Evolutionary conservation across 192 early-diverging fungal genomes (phyloP).

Genomic region (Backusella circina): DNA sequence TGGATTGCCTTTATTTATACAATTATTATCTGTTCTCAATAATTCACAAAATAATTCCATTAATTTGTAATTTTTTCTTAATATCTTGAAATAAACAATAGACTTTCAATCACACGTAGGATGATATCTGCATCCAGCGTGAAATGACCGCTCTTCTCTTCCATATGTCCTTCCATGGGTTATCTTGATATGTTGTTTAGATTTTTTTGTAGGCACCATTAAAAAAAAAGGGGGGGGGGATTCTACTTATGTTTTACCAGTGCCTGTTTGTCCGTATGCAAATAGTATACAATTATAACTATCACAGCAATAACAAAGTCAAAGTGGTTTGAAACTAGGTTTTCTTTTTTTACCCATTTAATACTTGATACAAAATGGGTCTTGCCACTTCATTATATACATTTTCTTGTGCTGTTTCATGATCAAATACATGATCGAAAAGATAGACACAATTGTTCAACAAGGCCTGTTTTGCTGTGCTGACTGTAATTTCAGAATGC

Average conservation of each 20-base stretch:
- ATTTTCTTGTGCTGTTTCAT: conserved; percentile 67
- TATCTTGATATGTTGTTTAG: conserved; percentile 30
- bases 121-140: conserved; percentile 78
- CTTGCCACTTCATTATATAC: conserved; percentile 76
- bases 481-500: conserved; percentile 64
- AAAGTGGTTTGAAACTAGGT: neutral
- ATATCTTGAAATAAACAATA: too few relatives aligned
- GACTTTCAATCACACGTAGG: conserved; percentile 74
- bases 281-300: conserved; percentile 83
- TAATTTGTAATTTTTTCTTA: too few relatives aligned
- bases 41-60: too few relatives aligned
- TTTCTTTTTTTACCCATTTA: conserved; percentile 31
- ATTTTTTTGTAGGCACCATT: neutral
- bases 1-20: too few relatives aligned
- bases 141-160: conserved; percentile 32
- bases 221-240: neutral
- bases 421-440: conserved; percentile 91
- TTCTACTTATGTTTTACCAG: conserved; percentile 79
- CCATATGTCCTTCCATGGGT: conserved; percentile 94
- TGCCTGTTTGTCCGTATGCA: conserved; percentile 88
- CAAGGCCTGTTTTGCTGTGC: conserved; percentile 56
- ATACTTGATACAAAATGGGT: conserved; percentile 82
- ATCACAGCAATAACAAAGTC: neutral
- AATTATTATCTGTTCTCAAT: too few relatives aligned
- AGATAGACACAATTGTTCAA: conserved; percentile 65